phyloP scores from a whole-genome alignment of 257 asterid genomes.

The Gynochthodes officinalis region DNA sequence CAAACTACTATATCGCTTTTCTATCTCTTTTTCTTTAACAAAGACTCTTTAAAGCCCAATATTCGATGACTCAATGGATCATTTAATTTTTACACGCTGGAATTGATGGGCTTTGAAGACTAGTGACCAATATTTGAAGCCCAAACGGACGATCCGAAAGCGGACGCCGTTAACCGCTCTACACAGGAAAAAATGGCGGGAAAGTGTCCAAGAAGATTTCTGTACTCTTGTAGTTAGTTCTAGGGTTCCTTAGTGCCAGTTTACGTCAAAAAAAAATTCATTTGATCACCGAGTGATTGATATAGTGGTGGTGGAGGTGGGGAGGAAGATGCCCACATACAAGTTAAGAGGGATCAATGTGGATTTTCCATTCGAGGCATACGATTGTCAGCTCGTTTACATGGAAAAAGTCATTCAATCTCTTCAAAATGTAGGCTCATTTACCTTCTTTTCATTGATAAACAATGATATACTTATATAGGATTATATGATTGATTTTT shows the following conservation, averaged over 20 bases:
- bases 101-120: not conserved
- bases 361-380: slow-evolving; percentile 95
- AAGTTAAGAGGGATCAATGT: slow-evolving; percentile 80
- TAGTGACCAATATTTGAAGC: not conserved
- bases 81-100: no score
- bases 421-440: slow-evolving; percentile 61
- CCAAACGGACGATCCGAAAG: no score
- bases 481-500: not conserved
- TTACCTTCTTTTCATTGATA: not conserved
- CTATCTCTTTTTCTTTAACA: no score
- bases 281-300: not conserved
- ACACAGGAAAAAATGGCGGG: slow-evolving; percentile 43
- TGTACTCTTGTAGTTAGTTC: not conserved
- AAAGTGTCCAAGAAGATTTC: slow-evolving; percentile 8
- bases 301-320: not conserved
- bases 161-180: no score
- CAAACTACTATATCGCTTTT: not conserved
- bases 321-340: slow-evolving; percentile 68
- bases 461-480: no score
- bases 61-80: no score
- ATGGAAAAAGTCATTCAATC: slow-evolving; percentile 95
- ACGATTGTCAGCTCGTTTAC: slow-evolving; percentile 89
- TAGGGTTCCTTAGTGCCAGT: slow-evolving; percentile 23
- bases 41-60: no score
- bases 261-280: not conserved